Evolutionary conservation across 2,329 filamentous ascomycete species (phyloP), one percentile per base, ranked within the genome.

Genomic region (Plectosphaerella plurivora): DNA sequence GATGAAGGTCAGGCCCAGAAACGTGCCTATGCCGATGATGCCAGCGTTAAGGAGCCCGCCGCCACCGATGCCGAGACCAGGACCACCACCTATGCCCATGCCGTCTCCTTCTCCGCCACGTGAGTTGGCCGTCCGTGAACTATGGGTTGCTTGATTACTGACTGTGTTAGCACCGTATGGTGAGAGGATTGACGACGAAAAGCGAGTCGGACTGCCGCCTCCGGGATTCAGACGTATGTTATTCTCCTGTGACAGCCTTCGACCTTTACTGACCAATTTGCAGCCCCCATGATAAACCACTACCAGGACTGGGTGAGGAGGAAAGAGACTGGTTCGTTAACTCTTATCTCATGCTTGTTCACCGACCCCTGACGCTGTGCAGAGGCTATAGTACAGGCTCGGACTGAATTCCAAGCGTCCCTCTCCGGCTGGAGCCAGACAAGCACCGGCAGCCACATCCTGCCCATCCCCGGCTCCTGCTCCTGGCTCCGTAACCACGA

Each of bases 401-500:
- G 11, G 9, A 2, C 8, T 9, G 16, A 5, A 3, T 24, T 57
- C 7, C 4, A 53, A 11, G 10, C 22, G 1, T 46, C 20, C 15
- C 45, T 56, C 10, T 47, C 47, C 5, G 42, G 10, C 22, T 57
- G 55, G 47, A 33, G 37, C 46, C 49, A 54, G 15, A 20, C 16
- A 1, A 51, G 56, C 24, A 28, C 50, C 8, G 53, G 51, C 18
- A 16, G 55, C 33, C 24, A 47, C 49, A 36, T 52, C 45, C 5
- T 54, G 41, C 49, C 53, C 2, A 48, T 46, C 10, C 47, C 49
- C 2, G 60, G 55, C 2, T 61, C 59, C 1, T 61, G 61, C 41
- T 41, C 53, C 15, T 62, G 59, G 58, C 58, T 61, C 44, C 52
- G 52, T 8, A 46, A 52, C 2, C 46, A 55, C 12, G 6, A 39